These are phyloP conservation scores for Saturnispora sanitii DNA, from an alignment of 805 yeast genomes.

Conservation along the genomic window DNA sequence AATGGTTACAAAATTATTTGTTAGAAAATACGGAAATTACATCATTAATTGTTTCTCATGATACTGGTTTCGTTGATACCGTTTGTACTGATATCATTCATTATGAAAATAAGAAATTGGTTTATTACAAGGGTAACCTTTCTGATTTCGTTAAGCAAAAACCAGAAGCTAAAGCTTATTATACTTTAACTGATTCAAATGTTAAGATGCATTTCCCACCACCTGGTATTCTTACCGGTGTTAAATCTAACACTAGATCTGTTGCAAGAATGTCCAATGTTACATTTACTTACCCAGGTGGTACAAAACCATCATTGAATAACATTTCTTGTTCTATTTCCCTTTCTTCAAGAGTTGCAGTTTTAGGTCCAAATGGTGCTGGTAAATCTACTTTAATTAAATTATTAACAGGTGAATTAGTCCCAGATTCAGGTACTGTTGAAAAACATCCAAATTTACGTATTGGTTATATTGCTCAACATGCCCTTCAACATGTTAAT, in stretches of 20 bases:
- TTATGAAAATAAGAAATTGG: constrained; percentile 90
- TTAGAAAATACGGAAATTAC: constrained; percentile 78
- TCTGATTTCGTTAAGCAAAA: constrained; percentile 84
- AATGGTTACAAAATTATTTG: constrained; percentile 88
- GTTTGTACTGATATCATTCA: constrained; percentile 97
- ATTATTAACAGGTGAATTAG: constrained; percentile 82
- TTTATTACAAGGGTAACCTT: constrained; percentile 91
- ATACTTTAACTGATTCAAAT: constrained; percentile 84
- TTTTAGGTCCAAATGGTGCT: constrained; percentile 97
- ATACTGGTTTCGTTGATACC: constrained; percentile 88
- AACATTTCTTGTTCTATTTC: constrained; percentile 86
- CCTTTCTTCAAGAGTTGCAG: constrained; percentile 92
- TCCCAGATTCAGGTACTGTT: constrained; percentile 79
- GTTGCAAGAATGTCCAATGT: constrained; percentile 67
- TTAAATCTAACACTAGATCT: constrained; percentile 86
- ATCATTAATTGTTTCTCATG: constrained; percentile 93
- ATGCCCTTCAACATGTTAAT: constrained; percentile 94
- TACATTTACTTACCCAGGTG: constrained; percentile 85
- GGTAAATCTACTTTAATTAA: constrained; percentile 96
- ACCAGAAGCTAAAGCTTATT: constrained; percentile 95
- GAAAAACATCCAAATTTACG: constrained; percentile 98
- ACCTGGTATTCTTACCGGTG: constrained; percentile 96
- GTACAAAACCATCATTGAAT: constrained; percentile 67
- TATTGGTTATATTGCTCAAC: constrained; percentile 98
- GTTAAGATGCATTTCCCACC: constrained; percentile 98